These are phyloP conservation scores for Luzula sylvatica DNA, from an alignment of 176 grass and related monocot genomes.

Conservation along the genomic window DNA sequence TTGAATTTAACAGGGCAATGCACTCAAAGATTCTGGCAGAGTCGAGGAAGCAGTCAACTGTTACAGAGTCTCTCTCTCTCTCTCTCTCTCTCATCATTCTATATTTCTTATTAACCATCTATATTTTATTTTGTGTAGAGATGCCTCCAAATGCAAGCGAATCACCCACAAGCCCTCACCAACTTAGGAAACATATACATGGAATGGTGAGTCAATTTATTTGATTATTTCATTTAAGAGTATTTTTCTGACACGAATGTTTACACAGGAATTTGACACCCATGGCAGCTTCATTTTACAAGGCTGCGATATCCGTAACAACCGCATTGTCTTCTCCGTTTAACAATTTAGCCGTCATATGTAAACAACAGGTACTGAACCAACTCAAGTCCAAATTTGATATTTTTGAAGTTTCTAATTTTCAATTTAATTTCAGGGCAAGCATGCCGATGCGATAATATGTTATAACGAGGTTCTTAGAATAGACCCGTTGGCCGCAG, in stretches of 20 bases:
- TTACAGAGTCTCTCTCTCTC: slow-evolving; percentile 45
- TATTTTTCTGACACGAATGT: no score
- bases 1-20: slow-evolving; percentile 55
- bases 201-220: slow-evolving; percentile 60
- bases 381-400: no score
- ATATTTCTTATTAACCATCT: slow-evolving; percentile 16
- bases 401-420: no score
- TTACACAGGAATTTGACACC: slow-evolving; percentile 54
- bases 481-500: slow-evolving; percentile 70
- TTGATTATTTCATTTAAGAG: slow-evolving; percentile 4
- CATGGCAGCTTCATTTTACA: slow-evolving; percentile 67
- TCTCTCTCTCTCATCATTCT: not conserved
- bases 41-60: slow-evolving; percentile 87
- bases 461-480: slow-evolving; percentile 76
- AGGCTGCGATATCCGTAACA: slow-evolving; percentile 74
- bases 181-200: slow-evolving; percentile 90
- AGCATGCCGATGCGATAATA: slow-evolving; percentile 75
- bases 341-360: slow-evolving; percentile 85
- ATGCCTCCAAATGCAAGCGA: slow-evolving; percentile 71
- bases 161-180: slow-evolving; percentile 85
- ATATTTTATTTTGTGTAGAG: slow-evolving; percentile 38
- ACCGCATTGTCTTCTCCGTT: slow-evolving; percentile 76
- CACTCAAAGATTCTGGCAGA: slow-evolving; percentile 83
- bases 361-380: slow-evolving; percentile 70
- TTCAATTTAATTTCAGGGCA: slow-evolving; percentile 36